Conservation (phyloP, 164 flowering plant genomes). For the Tetrastigma voinierianum region DNA sequence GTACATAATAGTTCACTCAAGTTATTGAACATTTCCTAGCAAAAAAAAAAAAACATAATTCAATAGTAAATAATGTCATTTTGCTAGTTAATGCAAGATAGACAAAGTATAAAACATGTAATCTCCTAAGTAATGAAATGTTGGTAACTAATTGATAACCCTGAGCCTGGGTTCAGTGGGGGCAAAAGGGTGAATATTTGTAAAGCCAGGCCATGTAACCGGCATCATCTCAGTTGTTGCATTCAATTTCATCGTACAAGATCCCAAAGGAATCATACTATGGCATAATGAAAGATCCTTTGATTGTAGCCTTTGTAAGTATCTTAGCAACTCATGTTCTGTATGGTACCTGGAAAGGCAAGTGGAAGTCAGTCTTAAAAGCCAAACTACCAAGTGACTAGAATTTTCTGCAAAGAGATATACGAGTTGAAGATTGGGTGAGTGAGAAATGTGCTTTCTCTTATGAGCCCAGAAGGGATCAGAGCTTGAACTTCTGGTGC, state of each 20-base stretch:
- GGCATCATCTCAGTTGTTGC: slow-evolving; percentile 99
- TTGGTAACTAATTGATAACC: slow-evolving; percentile 77
- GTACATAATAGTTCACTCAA: slow-evolving; percentile 84
- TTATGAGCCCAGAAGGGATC: slow-evolving; percentile 67
- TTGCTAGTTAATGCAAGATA: slow-evolving; percentile 1
- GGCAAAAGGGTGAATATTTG: slow-evolving; percentile 91
- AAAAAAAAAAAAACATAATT: slow-evolving; percentile 8
- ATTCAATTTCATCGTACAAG: slow-evolving; percentile 98
- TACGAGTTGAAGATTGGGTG: slow-evolving; percentile 93
- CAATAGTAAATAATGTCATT: neutral
- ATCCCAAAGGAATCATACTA: slow-evolving; percentile 99
- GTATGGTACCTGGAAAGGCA: slow-evolving; percentile 70
- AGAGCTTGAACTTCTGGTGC: slow-evolving; percentile 69
- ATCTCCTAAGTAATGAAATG: neutral
- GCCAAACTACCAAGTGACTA: neutral
- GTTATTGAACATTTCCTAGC: slow-evolving; percentile 88
- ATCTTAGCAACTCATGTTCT: slow-evolving; percentile 93
- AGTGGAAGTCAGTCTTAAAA: slow-evolving; percentile 10
- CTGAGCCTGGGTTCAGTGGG: slow-evolving; percentile 77
- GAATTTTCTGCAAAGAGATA: slow-evolving; percentile 5
- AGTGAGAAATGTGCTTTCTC: slow-evolving; percentile 81
- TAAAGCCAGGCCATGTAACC: slow-evolving; percentile 86
- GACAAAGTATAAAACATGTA: neutral
- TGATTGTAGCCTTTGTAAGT: slow-evolving; percentile 69
- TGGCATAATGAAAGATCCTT: slow-evolving; percentile 97